Evolutionary conservation across 306 rosid species (phyloP), one percentile per base, ranked within the genome.

Genomic region (Quercus robur): DNA sequence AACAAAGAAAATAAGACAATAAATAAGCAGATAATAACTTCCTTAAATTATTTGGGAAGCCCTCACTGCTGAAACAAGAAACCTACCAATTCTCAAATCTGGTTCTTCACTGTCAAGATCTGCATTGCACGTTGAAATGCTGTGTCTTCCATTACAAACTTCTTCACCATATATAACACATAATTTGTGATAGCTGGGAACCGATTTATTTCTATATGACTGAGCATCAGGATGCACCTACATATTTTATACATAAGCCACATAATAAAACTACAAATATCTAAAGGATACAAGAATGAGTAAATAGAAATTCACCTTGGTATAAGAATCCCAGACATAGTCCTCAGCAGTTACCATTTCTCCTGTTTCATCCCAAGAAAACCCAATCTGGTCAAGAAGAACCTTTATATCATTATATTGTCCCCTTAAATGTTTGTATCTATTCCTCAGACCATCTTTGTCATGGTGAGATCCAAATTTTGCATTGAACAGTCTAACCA

Each of bases 61-160:
- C 2, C 49, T 44, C 0, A 3, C 46, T 66, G 6, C 28, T 7
- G 41, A 72, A 79, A 66, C 12, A 82, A 73, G 72, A 73, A 77
- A 64, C 70, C 38, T 72, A 83, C 89, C 84, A 55, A 80, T 63
- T 73, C 72, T 81, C 70, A 26, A 78, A 75, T 75, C 76, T 26
- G 75, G 80, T 10, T 31, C 85, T 66, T 81, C 81, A 74, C 73
- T 71, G 49, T 73, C 70, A 68, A 63, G 77, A 81, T 78, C 82
- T 41, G 25, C 76, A 38, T 70, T 80, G 83, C 62, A 41, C 54
- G 75, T 71, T 14, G 74, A 79, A 73, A 75, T 66, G 56, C 46
- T 33, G 69, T 12, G 52, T 76, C 81, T 71, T 62, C 61, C 77
- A 31, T 81, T 76, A 52, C 63, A 66, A 74, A 55, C 61, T 25